Percentiles rank a stretch among this genome's conserved stretches.
Evolutionary conservation across 352 stramenopile species (phyloP).

Genomic region (Globisporangium spiculum): DNA sequence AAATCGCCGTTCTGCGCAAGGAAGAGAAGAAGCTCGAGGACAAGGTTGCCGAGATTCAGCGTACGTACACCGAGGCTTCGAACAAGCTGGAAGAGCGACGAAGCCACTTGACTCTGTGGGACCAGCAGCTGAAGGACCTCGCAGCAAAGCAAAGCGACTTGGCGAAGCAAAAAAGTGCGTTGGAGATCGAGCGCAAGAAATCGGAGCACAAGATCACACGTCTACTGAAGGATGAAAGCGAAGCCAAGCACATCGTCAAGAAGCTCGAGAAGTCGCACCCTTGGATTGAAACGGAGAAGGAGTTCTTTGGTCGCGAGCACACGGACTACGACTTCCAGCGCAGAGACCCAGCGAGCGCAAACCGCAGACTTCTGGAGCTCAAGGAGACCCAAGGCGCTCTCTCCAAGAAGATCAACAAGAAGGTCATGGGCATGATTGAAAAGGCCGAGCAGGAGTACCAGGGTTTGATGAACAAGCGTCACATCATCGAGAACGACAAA

Average conservation of each 20-base stretch:
- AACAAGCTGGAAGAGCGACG: constrained; percentile 66
- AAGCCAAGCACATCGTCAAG: constrained; percentile 87
- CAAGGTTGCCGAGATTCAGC: constrained; percentile 62
- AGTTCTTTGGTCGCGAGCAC: constrained; percentile 95
- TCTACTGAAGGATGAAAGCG: constrained; percentile 92
- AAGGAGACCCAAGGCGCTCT: constrained; percentile 93
- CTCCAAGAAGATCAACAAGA: constrained; percentile 99
- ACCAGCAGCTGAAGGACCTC: constrained; percentile 91
- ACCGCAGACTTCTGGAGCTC: constrained; percentile 86
- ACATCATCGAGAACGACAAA: constrained; percentile 99
- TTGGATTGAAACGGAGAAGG: constrained; percentile 97
- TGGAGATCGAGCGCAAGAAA: constrained; percentile 95
- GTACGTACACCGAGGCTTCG: constrained; percentile 55
- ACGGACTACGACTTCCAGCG: constrained; percentile 98
- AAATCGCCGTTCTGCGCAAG: constrained; percentile 57
- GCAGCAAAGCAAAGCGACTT: constrained; percentile 69
- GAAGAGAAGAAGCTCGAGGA: constrained; percentile 70
- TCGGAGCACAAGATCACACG: constrained; percentile 90
- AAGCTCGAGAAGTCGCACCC: constrained; percentile 92
- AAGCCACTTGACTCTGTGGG: constrained; percentile 78
- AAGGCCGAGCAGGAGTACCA: constrained; percentile 99
- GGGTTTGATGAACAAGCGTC: constrained; percentile 96
- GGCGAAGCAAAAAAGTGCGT: constrained; percentile 84
- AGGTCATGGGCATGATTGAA: constrained; percentile 99
- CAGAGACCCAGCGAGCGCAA: constrained; percentile 82